Evolutionary conservation across 371 early-diverging fungal genomes (phyloP), one percentile per base, ranked within the genome.

Genomic region (Actinomortierella ambigua): DNA sequence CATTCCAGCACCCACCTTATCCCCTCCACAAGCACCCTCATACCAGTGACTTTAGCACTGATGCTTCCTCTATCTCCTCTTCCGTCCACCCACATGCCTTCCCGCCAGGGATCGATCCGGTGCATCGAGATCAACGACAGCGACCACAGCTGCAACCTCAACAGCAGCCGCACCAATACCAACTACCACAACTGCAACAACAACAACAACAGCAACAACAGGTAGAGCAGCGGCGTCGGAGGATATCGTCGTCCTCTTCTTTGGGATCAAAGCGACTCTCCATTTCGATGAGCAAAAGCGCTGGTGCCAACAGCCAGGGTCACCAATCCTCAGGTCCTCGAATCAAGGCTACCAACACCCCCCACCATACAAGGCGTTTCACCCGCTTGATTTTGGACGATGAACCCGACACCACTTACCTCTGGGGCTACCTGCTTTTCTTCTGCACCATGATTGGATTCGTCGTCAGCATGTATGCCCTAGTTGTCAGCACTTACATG

Each of bases 341-440:
- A 43, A 15, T 59, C 34, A 71, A 71, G 50, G 57, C 55, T 0
- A 55, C 59, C n/a, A 70, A 70, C 50, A 71, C 73, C 1, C 76
- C 67, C 3, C 70, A 76, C 46, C 76, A 84, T 59, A 84, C 85
- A 9, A 80, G 87, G 26, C 70, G 86, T 29, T 81, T 83, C 61
- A 81, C 85, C 17, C 68, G 79, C 2, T 77, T 78, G 50, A 65
- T 85, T 23, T 77, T 84, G 0, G 86, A 81, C 17, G 73, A 76
- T 24, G 84, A 85, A 52, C 85, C 87, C n/a, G 93, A 92, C 61
- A 84, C 79, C 20, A 90, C 92, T 3, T 84, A 85, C 26, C 59
- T 88, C 1, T 91, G 88, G 81, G 93, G 93, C 0, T 89, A 86
- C 61, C 78, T 81, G 5, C 67, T 93, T 18, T 80, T 93, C 42